These are phyloP conservation scores for Colletotrichum sojae DNA, from an alignment of 2,329 filamentous ascomycete species.

Conservation along the genomic window DNA sequence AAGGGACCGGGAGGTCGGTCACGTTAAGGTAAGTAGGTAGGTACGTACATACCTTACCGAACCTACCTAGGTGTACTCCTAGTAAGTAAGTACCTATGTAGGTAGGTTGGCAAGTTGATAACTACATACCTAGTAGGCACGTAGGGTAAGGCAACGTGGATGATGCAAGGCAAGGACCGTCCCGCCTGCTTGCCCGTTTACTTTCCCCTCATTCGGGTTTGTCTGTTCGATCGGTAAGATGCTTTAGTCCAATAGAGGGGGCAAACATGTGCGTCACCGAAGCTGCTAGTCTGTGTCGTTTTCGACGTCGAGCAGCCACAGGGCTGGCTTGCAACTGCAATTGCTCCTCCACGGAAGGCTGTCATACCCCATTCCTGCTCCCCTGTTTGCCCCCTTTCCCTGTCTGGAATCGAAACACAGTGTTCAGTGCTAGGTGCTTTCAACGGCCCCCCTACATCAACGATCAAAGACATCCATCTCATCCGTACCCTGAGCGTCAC, in stretches of 20 bases:
- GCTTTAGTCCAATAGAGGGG: background rate
- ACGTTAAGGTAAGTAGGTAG: background rate
- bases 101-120: background rate
- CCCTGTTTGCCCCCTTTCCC: too few relatives aligned
- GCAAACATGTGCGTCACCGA: background rate
- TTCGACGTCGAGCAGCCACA: background rate
- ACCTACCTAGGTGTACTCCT: background rate
- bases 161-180: slow-evolving; percentile 23
- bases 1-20: too few relatives aligned
- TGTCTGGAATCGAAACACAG: too few relatives aligned
- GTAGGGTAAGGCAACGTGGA: background rate
- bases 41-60: background rate
- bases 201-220: slow-evolving; percentile 1
- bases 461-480: too few relatives aligned
- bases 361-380: too few relatives aligned
- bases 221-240: background rate
- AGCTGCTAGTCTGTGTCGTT: background rate
- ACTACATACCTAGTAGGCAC: too few relatives aligned
- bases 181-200: slow-evolving; percentile 7
- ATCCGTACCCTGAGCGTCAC: too few relatives aligned
- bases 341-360: too few relatives aligned
- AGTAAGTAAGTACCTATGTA: background rate
- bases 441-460: too few relatives aligned
- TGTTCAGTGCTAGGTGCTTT: too few relatives aligned
- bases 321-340: background rate